These are phyloP conservation scores for Serendipita sp. DNA, from an alignment of 768 basidiomycete species.

Conservation along the genomic window DNA sequence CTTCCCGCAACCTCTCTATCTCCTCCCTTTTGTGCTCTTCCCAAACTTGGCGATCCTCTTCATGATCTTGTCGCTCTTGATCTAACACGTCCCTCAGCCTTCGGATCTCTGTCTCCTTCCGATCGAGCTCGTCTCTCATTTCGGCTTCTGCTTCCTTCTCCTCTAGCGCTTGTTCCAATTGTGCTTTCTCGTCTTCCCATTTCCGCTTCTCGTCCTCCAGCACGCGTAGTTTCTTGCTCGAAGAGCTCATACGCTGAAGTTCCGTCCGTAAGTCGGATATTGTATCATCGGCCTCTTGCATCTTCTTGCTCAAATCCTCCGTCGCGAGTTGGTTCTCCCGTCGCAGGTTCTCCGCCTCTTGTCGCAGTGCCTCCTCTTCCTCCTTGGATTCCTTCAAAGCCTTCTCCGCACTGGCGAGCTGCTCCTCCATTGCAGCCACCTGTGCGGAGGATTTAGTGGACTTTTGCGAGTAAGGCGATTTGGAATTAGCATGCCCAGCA, in stretches of 20 bases:
- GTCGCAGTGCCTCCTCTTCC: conserved; percentile 43
- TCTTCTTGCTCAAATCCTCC: conserved; percentile 45
- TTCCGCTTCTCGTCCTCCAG: conserved; percentile 4
- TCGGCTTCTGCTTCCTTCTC: conserved; percentile 23
- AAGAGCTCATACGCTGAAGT: conserved; percentile 31
- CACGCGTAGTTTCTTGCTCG: conserved; percentile 2
- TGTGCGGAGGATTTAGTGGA: conserved; percentile 31
- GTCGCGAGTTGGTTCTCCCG: conserved; percentile 58
- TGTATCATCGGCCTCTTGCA: conserved; percentile 51
- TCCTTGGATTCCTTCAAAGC: conserved; percentile 42
- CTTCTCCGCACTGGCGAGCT: conserved; percentile 43
- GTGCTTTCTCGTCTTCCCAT: background rate
- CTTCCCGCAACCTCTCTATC: conserved; percentile 30
- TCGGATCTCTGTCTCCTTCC: conserved; percentile 25
- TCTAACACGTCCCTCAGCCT: conserved; percentile 10
- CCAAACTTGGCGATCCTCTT: conserved; percentile 8
- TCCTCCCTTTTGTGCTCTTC: conserved; percentile 37
- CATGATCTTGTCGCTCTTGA: conserved; percentile 22
- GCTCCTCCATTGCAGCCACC: conserved; percentile 41
- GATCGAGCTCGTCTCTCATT: conserved; percentile 27
- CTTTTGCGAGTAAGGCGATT: conserved; percentile 35
- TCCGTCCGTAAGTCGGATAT: conserved; percentile 42
- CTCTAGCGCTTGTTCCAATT: conserved; percentile 30
- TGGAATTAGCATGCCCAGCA: conserved; percentile 58
- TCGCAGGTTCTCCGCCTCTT: conserved; percentile 44